These are phyloP conservation scores for Phaeosphaeriaceae sp. DNA, from an alignment of 2,329 filamentous ascomycete genomes.

Conservation along the genomic window DNA sequence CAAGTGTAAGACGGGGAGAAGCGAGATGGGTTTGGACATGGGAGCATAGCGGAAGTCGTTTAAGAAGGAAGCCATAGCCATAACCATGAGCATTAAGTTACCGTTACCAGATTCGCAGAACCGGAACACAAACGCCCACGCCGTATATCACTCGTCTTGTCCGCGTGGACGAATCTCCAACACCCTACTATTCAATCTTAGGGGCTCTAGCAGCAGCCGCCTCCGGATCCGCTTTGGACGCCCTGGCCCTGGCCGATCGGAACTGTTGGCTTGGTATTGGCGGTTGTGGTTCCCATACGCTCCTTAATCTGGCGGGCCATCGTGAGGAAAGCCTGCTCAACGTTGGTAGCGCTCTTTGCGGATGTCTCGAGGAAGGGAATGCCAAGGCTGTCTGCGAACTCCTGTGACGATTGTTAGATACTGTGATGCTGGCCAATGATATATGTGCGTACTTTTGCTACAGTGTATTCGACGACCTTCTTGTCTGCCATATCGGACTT, in stretches of 20 bases:
- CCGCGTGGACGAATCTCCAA: conserved; percentile 19
- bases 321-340: conserved; percentile 99
- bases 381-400: conserved; percentile 97
- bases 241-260: conserved; percentile 95
- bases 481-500: conserved; percentile 99
- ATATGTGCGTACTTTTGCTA: conserved; percentile 82
- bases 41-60: conserved; percentile 22
- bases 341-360: conserved; percentile 99
- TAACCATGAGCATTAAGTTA: conserved; percentile 40
- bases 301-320: conserved; percentile 99
- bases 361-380: conserved; percentile 99
- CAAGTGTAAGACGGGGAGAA: conserved; percentile 23
- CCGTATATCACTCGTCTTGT: conserved; percentile 29
- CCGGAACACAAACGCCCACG: conserved; percentile 36
- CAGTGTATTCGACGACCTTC: conserved; percentile 99
- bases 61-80: conserved; percentile 25
- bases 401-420: conserved; percentile 61
- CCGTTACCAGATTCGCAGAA: conserved; percentile 28
- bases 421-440: not conserved
- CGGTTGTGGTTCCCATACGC: conserved; percentile 95
- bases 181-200: conserved; percentile 9
- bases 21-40: conserved; percentile 29
- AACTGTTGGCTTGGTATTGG: conserved; percentile 98
- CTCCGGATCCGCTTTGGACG: conserved; percentile 83
- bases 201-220: conserved; percentile 82